A percentile compares a stretch with the other conserved stretches of the same genome.
Conservation (phyloP, 1,284 basidiomycete genomes). For the Amylostereum areolatum region DNA sequence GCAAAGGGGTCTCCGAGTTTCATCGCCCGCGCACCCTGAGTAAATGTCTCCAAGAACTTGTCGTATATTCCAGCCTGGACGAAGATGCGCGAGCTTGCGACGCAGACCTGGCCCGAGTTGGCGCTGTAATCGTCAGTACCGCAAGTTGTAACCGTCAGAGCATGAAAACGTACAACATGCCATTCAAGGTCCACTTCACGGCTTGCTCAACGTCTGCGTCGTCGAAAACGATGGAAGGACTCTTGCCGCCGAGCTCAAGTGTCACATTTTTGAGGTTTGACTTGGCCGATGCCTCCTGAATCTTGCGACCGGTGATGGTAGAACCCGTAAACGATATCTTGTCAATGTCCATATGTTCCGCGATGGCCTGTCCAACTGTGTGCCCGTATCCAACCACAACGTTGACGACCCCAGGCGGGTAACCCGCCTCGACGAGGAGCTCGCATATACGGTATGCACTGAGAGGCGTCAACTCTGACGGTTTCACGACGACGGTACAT, state of each 20-base stretch:
- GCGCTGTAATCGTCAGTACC: too few species aligned
- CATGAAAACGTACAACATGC: constrained; percentile 57
- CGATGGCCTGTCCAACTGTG: constrained; percentile 61
- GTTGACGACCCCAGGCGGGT: constrained; percentile 72
- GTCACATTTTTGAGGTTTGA: too few species aligned
- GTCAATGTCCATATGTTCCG: constrained; percentile 57
- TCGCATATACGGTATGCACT: constrained; percentile 59
- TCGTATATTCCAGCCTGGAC: constrained; percentile 84
- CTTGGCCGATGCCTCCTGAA: too few species aligned
- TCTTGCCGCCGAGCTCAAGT: too few species aligned
- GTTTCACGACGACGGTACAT: constrained; percentile 80
- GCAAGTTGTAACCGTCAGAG: too few species aligned
- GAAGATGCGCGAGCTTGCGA: constrained; percentile 76
- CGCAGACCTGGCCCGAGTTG: too few species aligned
- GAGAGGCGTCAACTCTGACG: constrained; percentile 88
- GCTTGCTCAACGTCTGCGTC: too few species aligned
- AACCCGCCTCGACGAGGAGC: constrained; percentile 49
- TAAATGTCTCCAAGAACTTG: constrained; percentile 69
- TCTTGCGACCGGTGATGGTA: too few species aligned
- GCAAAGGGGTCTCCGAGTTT: constrained; percentile 82
- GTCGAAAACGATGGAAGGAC: too few species aligned
- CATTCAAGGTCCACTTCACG: too few species aligned
- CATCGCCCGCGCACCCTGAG: constrained; percentile 48
- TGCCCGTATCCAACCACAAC: constrained; percentile 60
- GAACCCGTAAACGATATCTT: too few species aligned